Percentiles rank a stretch among this genome's conserved stretches.
phyloP scores from a whole-genome alignment of 371 early-diverging fungal species.

The Zopfochytrium polystomum region DNA sequence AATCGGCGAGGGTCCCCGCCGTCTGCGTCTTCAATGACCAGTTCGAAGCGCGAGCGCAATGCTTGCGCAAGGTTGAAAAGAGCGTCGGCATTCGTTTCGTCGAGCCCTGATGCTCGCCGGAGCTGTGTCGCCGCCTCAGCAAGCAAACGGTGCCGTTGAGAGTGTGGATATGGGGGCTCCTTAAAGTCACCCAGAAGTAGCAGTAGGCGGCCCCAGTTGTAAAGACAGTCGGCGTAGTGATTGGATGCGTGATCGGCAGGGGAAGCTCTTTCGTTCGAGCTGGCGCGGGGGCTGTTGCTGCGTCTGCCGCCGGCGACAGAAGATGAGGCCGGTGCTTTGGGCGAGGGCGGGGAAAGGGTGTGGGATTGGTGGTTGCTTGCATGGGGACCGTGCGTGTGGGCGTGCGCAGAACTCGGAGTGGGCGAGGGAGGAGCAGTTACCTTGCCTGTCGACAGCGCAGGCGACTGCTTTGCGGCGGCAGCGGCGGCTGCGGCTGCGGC shows the following conservation, averaged over 20 bases:
- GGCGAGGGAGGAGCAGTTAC: too few species aligned
- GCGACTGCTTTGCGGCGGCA: background rate
- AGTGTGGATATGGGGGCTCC: conserved; percentile 43
- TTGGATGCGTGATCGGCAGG: background rate
- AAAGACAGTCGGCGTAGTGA: conserved; percentile 53
- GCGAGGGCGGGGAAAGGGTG: too few species aligned
- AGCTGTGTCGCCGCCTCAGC: conserved; percentile 49
- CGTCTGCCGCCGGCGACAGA: background rate
- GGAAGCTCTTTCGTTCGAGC: too few species aligned
- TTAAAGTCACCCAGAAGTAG: conserved; percentile 64
- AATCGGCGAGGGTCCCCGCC: conserved; percentile 45
- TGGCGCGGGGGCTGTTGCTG: background rate
- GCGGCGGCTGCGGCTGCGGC: background rate
- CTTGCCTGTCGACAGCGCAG: too few species aligned
- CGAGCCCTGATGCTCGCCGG: conserved; percentile 21
- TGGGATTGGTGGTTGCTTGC: too few species aligned
- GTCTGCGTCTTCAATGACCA: conserved; percentile 58
- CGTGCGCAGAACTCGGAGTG: too few species aligned
- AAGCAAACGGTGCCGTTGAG: conserved; percentile 52
- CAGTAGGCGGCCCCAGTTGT: conserved; percentile 69
- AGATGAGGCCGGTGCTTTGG: background rate
- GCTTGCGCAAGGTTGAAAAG: conserved; percentile 73
- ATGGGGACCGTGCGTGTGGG: too few species aligned
- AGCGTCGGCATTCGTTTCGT: conserved; percentile 58
- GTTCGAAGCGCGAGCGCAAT: conserved; percentile 59